Evolutionary conservation across 768 basidiomycete species (phyloP), one percentile per base, ranked within the genome.

Genomic region (Naganishia vishniacii): DNA sequence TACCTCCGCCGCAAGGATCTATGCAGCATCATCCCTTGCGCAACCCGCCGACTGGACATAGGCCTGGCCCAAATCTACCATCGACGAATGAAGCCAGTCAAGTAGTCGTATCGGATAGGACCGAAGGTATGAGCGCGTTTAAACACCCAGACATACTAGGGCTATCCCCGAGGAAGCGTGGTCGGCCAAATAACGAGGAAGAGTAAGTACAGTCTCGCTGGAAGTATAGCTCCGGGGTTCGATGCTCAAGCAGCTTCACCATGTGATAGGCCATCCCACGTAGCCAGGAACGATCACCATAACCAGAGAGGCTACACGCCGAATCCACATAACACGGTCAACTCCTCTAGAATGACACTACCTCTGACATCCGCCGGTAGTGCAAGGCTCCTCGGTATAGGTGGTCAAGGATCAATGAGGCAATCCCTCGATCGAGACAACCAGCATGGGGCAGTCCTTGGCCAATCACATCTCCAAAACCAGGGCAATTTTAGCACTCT

Each of bases 111-210:
- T 40, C 53, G n/a, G 53, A 56, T 15, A 37, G 53, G 25, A 56
- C 37, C 13, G 26, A 51, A 51, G 49, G 31, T 13, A 51, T 51
- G 49, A 31, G 49, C 32, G 32, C 49, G 6, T 51, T 51, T 18
- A 51, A 51, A n/a, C 49, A 51, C 32, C 49, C 49, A n/a, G 49
- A 56, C 18, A 56, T 37, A 20, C 23, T 56, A 25, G 34, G 37
- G 23, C 9, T 56, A n/a, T 56, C 53, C 37, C 53, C 53, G 28
- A 56, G 53, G 31, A 56, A 56, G 23, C 34, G 53, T 23, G 32
- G 23, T 37, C 23, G 53, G 13, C 23, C 53, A 56, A 20, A 56
- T 20, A 32, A 56, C 23, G 53, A 32, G 13, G 53, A 40, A 56
- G 53, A 25, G 53, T 56, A 40, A 25, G 53, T 20, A 31, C 20